Percentiles rank a stretch among this genome's conserved stretches.
Conservation (phyloP, 2,329 filamentous ascomycete species). For the Madurella mycetomatis region DNA sequence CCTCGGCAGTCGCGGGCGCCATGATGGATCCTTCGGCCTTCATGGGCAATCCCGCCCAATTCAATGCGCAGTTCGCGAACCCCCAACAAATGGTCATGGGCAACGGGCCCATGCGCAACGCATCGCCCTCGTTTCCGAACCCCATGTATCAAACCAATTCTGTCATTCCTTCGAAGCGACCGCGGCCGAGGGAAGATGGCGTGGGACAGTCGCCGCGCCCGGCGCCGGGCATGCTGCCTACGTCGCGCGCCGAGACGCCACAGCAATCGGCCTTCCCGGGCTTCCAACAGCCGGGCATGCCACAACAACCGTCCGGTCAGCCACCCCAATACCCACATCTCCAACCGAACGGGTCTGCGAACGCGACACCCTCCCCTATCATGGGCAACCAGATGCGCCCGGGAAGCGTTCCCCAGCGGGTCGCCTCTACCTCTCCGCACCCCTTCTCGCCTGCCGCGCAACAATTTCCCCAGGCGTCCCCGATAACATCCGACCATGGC, state of each 20-base stretch:
- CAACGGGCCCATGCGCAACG: constrained; percentile 79
- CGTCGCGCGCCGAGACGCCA: constrained; percentile 88
- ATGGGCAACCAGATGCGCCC: constrained; percentile 76
- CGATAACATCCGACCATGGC: constrained; percentile 69
- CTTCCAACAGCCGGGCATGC: constrained; percentile 61
- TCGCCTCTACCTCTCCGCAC: constrained; percentile 89
- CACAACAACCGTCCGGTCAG: constrained; percentile 58
- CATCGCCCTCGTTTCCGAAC: constrained; percentile 73
- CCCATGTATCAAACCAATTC: constrained; percentile 78
- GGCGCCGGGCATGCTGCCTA: constrained; percentile 67
- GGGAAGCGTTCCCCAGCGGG: constrained; percentile 68
- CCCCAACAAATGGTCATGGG: constrained; percentile 64
- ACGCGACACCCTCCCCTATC: constrained; percentile 87
- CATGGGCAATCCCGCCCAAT: constrained; percentile 56
- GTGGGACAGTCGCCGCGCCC: constrained; percentile 77
- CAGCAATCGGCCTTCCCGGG: constrained; percentile 70
- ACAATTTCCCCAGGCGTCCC: constrained; percentile 70
- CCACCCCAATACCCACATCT: constrained; percentile 76
- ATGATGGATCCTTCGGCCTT: constrained; percentile 65
- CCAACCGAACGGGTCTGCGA: constrained; percentile 72
- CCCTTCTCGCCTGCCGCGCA: constrained; percentile 76
- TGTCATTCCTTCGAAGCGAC: constrained; percentile 85
- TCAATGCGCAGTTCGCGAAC: constrained; percentile 58
- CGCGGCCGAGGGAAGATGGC: constrained; percentile 76
- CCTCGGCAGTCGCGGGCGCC: constrained; percentile 47